Percentiles rank a stretch among this genome's conserved stretches.
Evolutionary conservation across 441 rosid species (phyloP).

Genomic region (Croton setiger): DNA sequence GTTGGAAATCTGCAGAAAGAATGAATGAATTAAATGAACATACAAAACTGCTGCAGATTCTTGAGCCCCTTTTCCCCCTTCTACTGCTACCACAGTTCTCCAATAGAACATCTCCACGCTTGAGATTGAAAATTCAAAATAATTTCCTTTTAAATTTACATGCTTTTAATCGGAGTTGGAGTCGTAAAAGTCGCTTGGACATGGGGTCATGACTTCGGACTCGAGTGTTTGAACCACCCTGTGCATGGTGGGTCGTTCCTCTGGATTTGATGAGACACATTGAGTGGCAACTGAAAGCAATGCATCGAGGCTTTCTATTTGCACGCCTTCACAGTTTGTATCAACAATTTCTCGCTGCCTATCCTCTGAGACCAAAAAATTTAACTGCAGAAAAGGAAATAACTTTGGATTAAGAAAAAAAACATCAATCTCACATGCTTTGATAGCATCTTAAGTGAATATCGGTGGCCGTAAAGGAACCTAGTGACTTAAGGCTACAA

Average conservation of each 20-base stretch:
- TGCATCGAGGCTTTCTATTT: constrained; percentile 73
- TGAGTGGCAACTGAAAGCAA: constrained; percentile 82
- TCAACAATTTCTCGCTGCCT: constrained; percentile 72
- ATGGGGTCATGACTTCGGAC: constrained; percentile 98
- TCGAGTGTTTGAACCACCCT: constrained; percentile 90
- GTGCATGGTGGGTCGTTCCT: constrained; percentile 97
- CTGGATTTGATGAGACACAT: constrained; percentile 79
- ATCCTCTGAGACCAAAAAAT: constrained; percentile 62
- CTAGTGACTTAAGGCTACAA: no score
- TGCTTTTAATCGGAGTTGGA: constrained; percentile 61
- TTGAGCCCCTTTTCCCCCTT: constrained; percentile 17
- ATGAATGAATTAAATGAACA: constrained; percentile 35
- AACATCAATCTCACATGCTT: not conserved
- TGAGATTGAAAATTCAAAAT: constrained; percentile 21
- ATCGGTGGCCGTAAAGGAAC: no score
- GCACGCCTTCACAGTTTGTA: constrained; percentile 81
- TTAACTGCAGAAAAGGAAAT: constrained; percentile 56
- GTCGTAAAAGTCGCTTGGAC: constrained; percentile 93
- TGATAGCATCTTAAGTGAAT: not conserved
- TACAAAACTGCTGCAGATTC: constrained; percentile 35
- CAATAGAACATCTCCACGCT: constrained; percentile 7
- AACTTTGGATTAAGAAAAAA: constrained; percentile 3
- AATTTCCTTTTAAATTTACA: constrained; percentile 10
- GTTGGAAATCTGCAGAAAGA: constrained; percentile 38
- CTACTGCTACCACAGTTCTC: constrained; percentile 19